Evolutionary conservation across 1,139 yeast species (phyloP), one percentile per base, ranked within the genome.

Genomic region (Saccharomycopsis crataegensis): DNA sequence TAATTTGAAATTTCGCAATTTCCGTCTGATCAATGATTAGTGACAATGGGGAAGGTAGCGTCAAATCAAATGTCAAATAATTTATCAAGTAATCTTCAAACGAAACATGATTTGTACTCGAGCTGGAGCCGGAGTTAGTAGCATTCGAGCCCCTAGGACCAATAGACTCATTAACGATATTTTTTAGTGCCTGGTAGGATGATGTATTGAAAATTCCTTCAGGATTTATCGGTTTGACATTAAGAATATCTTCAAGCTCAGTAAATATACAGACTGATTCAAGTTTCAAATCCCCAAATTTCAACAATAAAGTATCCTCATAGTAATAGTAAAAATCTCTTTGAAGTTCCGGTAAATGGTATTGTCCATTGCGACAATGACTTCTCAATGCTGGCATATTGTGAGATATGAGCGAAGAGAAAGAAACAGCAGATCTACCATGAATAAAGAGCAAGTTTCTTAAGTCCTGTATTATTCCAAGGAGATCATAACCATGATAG

Each of bases 1-100:
- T 70, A 37, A 89, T 72, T 65, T 91, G 96, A 63, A 86, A 90
- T 58, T 94, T 90, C 50, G 83, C 77, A 38, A 89, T 74, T 36
- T 85, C 80, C 46, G 88, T 84, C 57, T 83, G 79, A 32, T 86
- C 81, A 2, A 90, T 70, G 0, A 93, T 74, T 43, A 91, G 72
- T 59, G 90, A 89, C 49, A 90, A 69, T 0, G 99, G 99, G 64
- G 89, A 94, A 6, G 97, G 96, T 22, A 91, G 72, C 33, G 76
- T 72, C 40, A 88, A 66, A 52, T 87, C 86, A 45, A 90, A 71
- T 60, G 83, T 86, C 12, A 90, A 66, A 46, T 79, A 79, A 61
- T 83, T 78, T 7, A 79, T 71, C n/a, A 54, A 38, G 33, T 49
- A 57, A 28, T 57, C 52, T 14, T 52, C 52, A 31, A 52, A 52